Percentiles rank a stretch among this genome's conserved stretches.
phyloP scores from a whole-genome alignment of 164 flowering plant genomes.

The Dillenia suffruticosa region DNA sequence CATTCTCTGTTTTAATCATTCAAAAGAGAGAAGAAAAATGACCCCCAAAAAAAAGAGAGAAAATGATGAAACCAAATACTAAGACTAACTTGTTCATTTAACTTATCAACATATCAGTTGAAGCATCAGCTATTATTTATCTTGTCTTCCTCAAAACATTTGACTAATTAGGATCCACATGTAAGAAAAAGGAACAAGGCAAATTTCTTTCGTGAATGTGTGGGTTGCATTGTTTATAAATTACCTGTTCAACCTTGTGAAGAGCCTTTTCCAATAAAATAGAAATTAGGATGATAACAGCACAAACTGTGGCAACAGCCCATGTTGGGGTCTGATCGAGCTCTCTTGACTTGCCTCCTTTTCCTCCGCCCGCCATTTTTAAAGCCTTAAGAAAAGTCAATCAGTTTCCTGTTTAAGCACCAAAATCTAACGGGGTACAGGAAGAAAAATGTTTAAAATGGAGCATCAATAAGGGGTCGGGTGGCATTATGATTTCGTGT shows the following conservation, averaged over 20 bases:
- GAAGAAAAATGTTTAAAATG: neutral
- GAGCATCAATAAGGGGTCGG: neutral
- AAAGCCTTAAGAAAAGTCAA: neutral
- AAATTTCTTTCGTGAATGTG: neutral
- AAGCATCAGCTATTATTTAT: too few species aligned
- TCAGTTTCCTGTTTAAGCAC: neutral
- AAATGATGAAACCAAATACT: too few species aligned
- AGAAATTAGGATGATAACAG: slow-evolving; percentile 45
- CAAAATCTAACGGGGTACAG: neutral
- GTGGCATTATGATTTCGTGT: too few species aligned
- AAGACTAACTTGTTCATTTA: too few species aligned
- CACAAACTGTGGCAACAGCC: slow-evolving; percentile 57
- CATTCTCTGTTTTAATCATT: too few species aligned
- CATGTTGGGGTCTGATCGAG: slow-evolving; percentile 69
- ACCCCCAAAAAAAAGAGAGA: too few species aligned
- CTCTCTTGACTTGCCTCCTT: slow-evolving; percentile 28
- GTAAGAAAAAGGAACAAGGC: neutral
- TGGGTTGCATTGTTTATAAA: neutral
- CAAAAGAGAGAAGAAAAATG: too few species aligned
- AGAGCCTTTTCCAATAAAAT: slow-evolving; percentile 43
- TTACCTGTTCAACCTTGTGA: slow-evolving; percentile 43
- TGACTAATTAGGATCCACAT: too few species aligned
- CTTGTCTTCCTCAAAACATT: too few species aligned
- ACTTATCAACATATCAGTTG: too few species aligned
- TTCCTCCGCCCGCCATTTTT: slow-evolving; percentile 41